phyloP scores from a whole-genome alignment of 148 eudicot genomes.

The Selenicereus undatus region DNA sequence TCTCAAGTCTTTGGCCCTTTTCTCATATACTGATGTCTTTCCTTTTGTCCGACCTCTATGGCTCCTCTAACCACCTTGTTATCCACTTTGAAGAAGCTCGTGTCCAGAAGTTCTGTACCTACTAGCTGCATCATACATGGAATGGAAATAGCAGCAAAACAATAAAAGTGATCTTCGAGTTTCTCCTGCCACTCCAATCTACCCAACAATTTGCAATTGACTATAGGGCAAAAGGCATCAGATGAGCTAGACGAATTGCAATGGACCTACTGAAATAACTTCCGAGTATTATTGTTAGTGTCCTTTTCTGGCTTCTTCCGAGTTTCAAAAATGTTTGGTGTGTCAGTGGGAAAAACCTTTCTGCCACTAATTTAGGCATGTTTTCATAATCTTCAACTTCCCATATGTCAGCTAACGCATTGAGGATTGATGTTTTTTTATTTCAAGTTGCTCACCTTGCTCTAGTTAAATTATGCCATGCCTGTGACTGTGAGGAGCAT shows the following conservation, averaged over 20 bases:
- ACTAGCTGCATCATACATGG: not conserved
- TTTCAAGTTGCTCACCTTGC: not conserved
- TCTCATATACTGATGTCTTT: not conserved
- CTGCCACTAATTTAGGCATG: not conserved
- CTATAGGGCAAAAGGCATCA: not conserved
- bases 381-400: not conserved
- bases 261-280: too few species aligned
- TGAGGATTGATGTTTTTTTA: not conserved
- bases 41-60: not conserved
- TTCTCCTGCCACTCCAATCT: not conserved
- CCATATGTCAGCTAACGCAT: not conserved
- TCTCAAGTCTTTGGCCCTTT: not conserved
- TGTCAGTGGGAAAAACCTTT: not conserved
- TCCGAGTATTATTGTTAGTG: not conserved
- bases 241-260: not conserved
- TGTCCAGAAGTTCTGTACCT: not conserved
- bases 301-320: not conserved
- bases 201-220: too few species aligned
- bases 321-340: not conserved
- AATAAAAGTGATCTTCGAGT: not conserved
- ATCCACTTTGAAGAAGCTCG: not conserved
- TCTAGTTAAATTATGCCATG: not conserved
- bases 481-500: too few species aligned
- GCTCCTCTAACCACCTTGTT: not conserved
- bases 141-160: not conserved